Base-by-base conservation (phyloP, 139 green algal species). In the Klebsormidium nitens region DNA sequence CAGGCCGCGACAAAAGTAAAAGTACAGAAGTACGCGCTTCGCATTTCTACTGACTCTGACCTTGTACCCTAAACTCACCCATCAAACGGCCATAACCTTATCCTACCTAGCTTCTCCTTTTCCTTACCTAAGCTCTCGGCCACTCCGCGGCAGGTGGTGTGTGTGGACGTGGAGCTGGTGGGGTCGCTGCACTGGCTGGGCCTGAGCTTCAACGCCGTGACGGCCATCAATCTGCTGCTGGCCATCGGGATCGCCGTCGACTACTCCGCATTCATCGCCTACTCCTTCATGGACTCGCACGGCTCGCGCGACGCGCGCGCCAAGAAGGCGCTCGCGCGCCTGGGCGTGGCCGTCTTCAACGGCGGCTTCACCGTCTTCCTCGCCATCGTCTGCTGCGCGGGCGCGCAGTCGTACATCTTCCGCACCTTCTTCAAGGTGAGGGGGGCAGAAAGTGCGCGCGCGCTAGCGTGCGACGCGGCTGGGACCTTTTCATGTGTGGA, bases 191-290 rank as follows among this genome's bases (percentile, higher is more conserved):
- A 66, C 31, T 71, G 56, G 36, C 32, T 70, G 17, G 77, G 67
- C 6, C 32, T 81, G n/a, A 64, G 63, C 31, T 68, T 81, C 46
- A 83, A 81, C 44, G 36, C 40, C 26, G 72, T 77, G n/a, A 69
- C 57, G n/a, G 59, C 79, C 8, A 67, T 76, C 47, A 81, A 77
- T 42, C 48, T 83, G 57, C 37, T 80, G 44, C 39, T 76, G 36
- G 50, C 64, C 26, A 72, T 80, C n/a, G 77, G 77, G 23, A 68
- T 83, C 26, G 69, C 77, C 17, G 47, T 83, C 26, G 77, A 83
- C 28, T 73, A 76, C 59, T 69, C 55, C 38, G 64, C 50, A 11
- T 81, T 82, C 66, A 68, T 65, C 19, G 77, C 66, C 38, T 74
- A 77, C 42, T 82, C 72, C 0, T 83, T 81, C 66, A 61, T 69